Percentiles rank a stretch among this genome's conserved stretches.
phyloP scores from a whole-genome alignment of 805 yeast species.

The Starmerella kuoi region DNA sequence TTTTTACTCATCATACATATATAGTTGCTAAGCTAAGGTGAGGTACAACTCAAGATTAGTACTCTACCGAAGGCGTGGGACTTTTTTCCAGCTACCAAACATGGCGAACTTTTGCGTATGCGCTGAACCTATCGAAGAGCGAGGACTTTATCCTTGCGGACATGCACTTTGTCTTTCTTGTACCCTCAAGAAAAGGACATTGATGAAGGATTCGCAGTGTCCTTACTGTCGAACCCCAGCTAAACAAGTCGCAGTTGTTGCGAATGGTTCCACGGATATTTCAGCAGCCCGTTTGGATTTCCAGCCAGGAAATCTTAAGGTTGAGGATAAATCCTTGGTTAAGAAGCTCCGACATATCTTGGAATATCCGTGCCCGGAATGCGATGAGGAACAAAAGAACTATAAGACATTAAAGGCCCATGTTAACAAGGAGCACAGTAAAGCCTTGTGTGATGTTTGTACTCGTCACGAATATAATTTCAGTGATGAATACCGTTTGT shows the following conservation, averaged over 20 bases:
- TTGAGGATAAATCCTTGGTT: slow-evolving; percentile 28
- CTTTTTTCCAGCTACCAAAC: not conserved
- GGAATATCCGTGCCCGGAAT: slow-evolving; percentile 28
- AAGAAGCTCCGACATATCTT: slow-evolving; percentile 45
- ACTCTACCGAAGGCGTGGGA: not conserved
- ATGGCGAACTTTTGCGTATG: slow-evolving; percentile 57
- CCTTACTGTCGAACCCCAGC: slow-evolving; percentile 71
- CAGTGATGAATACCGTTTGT: slow-evolving; percentile 53
- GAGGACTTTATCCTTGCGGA: slow-evolving; percentile 69
- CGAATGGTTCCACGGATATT: slow-evolving; percentile 30
- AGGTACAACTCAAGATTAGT: not conserved
- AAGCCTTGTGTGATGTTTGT: slow-evolving; percentile 63
- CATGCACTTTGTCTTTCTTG: slow-evolving; percentile 78
- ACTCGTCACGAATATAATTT: slow-evolving; percentile 65
- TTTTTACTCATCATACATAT: no score
- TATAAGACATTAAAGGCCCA: slow-evolving; percentile 52
- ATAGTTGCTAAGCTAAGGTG: not conserved
- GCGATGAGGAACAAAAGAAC: slow-evolving; percentile 30
- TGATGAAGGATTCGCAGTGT: slow-evolving; percentile 64
- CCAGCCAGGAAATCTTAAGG: slow-evolving; percentile 10
- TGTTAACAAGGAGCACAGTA: slow-evolving; percentile 47
- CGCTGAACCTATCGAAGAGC: slow-evolving; percentile 53
- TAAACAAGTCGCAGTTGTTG: slow-evolving; percentile 40
- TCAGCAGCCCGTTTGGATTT: slow-evolving; percentile 31
- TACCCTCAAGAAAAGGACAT: slow-evolving; percentile 67